Evolutionary conservation across 2,329 filamentous ascomycete genomes (phyloP).

Genomic region (Botrytis sinoallii): DNA sequence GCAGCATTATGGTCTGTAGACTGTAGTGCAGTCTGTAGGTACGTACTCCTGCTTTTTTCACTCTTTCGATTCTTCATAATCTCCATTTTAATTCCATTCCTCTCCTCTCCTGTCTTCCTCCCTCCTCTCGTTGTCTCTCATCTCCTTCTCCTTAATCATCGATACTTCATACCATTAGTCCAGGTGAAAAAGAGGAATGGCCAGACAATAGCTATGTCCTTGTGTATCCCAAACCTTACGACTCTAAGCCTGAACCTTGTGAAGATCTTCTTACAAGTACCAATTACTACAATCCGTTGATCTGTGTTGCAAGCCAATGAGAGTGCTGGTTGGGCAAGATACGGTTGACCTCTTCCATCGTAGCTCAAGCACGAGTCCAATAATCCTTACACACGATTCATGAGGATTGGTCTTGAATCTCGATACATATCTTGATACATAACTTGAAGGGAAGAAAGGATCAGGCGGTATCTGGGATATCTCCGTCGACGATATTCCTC

Average conservation of each 20-base stretch:
- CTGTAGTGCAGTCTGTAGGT: neutral
- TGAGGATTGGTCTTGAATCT: neutral
- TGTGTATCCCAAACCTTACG: neutral
- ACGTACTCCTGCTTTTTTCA: neutral
- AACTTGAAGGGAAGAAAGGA: neutral
- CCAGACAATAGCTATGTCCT: neutral
- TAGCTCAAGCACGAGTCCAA: neutral
- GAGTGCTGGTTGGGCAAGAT: neutral
- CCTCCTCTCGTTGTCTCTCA: neutral
- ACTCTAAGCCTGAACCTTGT: slow-evolving; percentile 7
- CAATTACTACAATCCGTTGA: neutral
- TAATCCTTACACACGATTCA: neutral
- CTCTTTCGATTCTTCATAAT: neutral
- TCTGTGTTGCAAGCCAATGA: slow-evolving; percentile 4
- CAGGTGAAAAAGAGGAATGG: neutral
- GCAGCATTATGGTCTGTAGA: neutral
- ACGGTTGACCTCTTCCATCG: neutral
- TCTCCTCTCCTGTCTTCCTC: neutral
- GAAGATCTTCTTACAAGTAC: slow-evolving; percentile 6
- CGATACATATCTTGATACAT: neutral
- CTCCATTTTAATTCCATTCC: neutral
- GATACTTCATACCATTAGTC: neutral
- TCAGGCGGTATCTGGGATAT: neutral
- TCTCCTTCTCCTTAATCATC: neutral
- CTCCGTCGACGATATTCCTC: neutral